Base-by-base conservation (phyloP, 495 filamentous ascomycete genomes). In the Delitschia confertaspora region DNA sequence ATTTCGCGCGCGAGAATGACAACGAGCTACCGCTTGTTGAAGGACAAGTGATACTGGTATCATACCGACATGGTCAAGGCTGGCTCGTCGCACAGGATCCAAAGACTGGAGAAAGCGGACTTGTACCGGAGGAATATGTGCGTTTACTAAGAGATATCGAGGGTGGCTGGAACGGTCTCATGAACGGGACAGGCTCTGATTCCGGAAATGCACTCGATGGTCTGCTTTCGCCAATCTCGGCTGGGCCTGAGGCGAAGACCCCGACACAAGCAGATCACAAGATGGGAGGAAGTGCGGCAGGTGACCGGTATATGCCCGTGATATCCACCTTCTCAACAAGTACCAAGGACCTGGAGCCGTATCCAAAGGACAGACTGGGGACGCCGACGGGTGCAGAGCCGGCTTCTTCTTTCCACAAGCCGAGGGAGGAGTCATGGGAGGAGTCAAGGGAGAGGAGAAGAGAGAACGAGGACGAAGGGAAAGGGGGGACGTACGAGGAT, bases 1-100 rank as follows among this genome's bases (percentile, higher is more conserved):
- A 95, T 61, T 98, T 98, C 61, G 77, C 79, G 38, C 76, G 87
- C 19, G 91, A 96, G 60, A 95, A 96, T 57, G 87, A 94, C 57
- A 98, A 95, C 53, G 91, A 98, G 65, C 74, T 98, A 10, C 88
- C 86, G 11, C 68, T 98, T 14, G 79, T 82, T 0, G 91, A 98
- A 63, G 93, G 93, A 23, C 91, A 98, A 58, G 82, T 95, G 40
- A 93, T 98, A 32, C 88, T 88, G 73, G 88, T 98, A 29, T 89
- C 85, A 7, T 98, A 95, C 59, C 72, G 91, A 22, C 88, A 96
- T 61, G 88, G 88, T 14, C 85, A 95, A 64, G 91, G 91, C 30
- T 98, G 91, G 91, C 70, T 98, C 27, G 91, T 98, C 18, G 91
- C 93, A 3, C 82, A 93, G 64, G 93, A 98, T 55, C 91, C 91